Base-by-base conservation (phyloP, 2,329 filamentous ascomycete genomes). In the Teratosphaeria viscida region DNA sequence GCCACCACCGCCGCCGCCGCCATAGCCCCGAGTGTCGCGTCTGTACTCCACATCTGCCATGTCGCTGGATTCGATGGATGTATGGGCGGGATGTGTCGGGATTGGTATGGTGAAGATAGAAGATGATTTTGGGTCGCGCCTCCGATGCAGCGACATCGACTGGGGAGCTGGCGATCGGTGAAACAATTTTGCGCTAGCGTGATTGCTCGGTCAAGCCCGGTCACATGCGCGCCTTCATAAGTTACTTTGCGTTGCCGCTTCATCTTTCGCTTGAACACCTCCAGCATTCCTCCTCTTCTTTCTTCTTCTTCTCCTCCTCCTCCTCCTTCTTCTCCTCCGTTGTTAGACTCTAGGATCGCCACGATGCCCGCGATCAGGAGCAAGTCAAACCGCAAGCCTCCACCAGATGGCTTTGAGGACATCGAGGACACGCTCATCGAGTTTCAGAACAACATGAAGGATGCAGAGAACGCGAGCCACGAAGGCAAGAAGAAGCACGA, bases 391-490 rank as follows among this genome's bases (percentile, higher is more conserved):
- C 84, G 86, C 71, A 94, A 92, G 79, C 85, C 89, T 57, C 89
- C 90, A 54, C 90, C 90, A 57, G 88, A 89, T 58, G 90, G 90
- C 74, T 95, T 94, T 79, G 85, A 86, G 71, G 90, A 95, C 72
- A 90, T 95, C 74, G 89, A 92, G 74, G 87, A 91, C 72, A 90
- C 90, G 67, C 85, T 94, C 52, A 83, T 94, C 67, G 86, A 92
- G 69, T 94, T 94, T 77, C 79, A 82, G 69, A 92, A 92, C 81
- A 91, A 92, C 79, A 92, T 95, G 89, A 94, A 92, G 76, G 90
- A 95, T 72, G 94, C 94, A 57, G 91, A 96, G 73, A 95, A 95
- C 75, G 88, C 91, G 55, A 87, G 90, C 19, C 83, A 86, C 67
- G 76, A 89, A 77, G 73, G 89, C 77, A 82, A 90, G 82, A 81